Base-by-base conservation (phyloP, 2,329 filamentous ascomycete species). In the Penicillium oxalicum region DNA sequence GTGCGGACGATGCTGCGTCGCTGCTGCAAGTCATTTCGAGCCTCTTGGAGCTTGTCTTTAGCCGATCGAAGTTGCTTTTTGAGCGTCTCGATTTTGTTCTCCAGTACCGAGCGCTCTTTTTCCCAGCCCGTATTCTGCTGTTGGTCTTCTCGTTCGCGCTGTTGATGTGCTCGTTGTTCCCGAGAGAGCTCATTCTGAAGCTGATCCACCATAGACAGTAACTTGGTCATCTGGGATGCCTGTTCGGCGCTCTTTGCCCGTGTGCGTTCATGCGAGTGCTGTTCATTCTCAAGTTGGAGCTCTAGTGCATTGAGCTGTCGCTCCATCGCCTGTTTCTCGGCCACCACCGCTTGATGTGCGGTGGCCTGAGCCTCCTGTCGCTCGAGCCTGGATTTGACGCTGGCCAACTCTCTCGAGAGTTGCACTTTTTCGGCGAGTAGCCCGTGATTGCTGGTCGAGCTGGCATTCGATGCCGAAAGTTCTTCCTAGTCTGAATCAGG, bases 231-330 rank as follows among this genome's bases (percentile, higher is more conserved):
- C 40, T 75, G 68, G 37, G 72, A 68, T 64, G 44, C 60, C 53
- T 58, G 62, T 55, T 73, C 61, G 57, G 66, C 48, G 38, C 56
- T 56, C 50, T 63, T 63, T 12, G 55, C 46, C 71, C 73, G 57
- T 69, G 77, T 78, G 44, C 83, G 80, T 56, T 84, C 80, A 7
- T 79, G 74, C 3, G 82, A 78, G n/a, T 83, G 80, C 66, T 83
- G 91, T 64, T 93, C 88, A 56, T 87, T 88, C 55, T 91, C 88
- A 2, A 95, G 76, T 59, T 95, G 87, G 38, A 88, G 83, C 66
- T 95, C 87, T 2, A 91, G 69, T 1, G 84, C 82, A 61, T 79
- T 84, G 27, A 95, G 68, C 68, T 93, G 87, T 40, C 87, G 83
- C 63, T 93, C 84, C 11, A 96, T 71, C 2, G 85, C 78, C 40